Conservation (phyloP, 2,329 filamentous ascomycete species). For the Peltaster fructicola region DNA sequence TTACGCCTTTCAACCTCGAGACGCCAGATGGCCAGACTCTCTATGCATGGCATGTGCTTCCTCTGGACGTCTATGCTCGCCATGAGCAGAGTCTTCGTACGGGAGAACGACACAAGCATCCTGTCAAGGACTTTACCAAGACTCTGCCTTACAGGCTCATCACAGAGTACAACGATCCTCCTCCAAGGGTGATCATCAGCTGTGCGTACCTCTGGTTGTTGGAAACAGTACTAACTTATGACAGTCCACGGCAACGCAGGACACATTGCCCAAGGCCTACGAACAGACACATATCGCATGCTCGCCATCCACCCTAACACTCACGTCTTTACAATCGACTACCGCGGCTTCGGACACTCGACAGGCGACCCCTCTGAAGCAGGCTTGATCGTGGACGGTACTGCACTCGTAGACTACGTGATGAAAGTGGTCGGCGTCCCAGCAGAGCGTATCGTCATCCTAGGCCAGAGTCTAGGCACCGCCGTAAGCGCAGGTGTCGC, state of each 20-base stretch:
- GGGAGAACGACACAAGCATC: constrained; percentile 32
- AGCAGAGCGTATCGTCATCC: constrained; percentile 54
- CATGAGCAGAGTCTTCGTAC: constrained; percentile 44
- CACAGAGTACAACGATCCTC: constrained; percentile 28
- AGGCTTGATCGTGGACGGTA: constrained; percentile 64
- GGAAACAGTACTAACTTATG: constrained; percentile 2
- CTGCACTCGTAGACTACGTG: constrained; percentile 56
- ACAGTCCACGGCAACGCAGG: constrained; percentile 52
- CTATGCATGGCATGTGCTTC: constrained; percentile 83
- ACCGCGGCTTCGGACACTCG: constrained; percentile 71
- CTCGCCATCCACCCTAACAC: constrained; percentile 55
- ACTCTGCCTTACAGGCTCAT: constrained; percentile 35
- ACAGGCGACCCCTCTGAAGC: constrained; percentile 64
- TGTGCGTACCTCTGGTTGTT: constrained; percentile 20
- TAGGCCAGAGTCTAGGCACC: constrained; percentile 80
- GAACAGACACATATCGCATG: constrained; percentile 61
- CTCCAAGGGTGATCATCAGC: constrained; percentile 37
- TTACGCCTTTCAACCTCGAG: constrained; percentile 63
- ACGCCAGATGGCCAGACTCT: constrained; percentile 61
- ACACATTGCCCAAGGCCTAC: constrained; percentile 60
- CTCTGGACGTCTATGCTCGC: constrained; percentile 55
- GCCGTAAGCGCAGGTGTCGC: constrained; percentile 61
- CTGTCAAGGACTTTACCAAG: constrained; percentile 26
- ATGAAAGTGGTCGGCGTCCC: constrained; percentile 46
- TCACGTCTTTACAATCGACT: constrained; percentile 78